Evolutionary conservation across 2,329 filamentous ascomycete species (phyloP), one percentile per base, ranked within the genome.

Genomic region (Ceratocystis lukuohia): DNA sequence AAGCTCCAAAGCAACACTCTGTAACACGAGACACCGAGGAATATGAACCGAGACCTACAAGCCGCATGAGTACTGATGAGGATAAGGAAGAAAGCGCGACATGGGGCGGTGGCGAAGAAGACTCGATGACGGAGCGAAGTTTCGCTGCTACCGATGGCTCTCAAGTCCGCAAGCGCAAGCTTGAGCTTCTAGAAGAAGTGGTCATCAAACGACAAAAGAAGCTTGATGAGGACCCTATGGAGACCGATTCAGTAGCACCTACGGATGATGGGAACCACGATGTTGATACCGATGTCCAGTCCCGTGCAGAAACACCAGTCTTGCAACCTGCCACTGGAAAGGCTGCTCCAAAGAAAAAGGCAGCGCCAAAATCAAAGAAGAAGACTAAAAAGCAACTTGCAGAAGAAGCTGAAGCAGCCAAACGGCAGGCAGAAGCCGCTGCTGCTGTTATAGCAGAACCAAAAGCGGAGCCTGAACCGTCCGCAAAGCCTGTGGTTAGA

Each of bases 181-280:
- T 90, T 48, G 83, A 88, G 48, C 46, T 46, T 17, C 67, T 68
- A 1, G 61, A 30, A 25, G 67, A 68, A 28, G 78, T 85, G 57
- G 85, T 87, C 46, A 82, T 89, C 22, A 94, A 96, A 75, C 85
- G 89, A 62, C 88, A 87, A 71, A 93, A 91, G 77, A 91, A 90
- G 73, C 80, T 80, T 0, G 89, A 92, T 67, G 89, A 93, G 71
- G 88, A 91, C 71, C 79, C 93, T 4, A 91, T 91, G 72, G 85
- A 84, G 15, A 79, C 88, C 57, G 82, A 81, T 44, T 79, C 84
- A 25, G 78, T 80, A 63, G 77, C 84, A 25, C 80, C 82, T 65
- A 75, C 77, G 37, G 80, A 81, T 41, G 68, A 68, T 50, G 68
- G 66, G 10, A 68, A 64, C 46, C 71, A 74, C 10, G 73, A 76